Evolutionary conservation across 345 rosid genomes (phyloP).

Genomic region (Nasturtium officinale): DNA sequence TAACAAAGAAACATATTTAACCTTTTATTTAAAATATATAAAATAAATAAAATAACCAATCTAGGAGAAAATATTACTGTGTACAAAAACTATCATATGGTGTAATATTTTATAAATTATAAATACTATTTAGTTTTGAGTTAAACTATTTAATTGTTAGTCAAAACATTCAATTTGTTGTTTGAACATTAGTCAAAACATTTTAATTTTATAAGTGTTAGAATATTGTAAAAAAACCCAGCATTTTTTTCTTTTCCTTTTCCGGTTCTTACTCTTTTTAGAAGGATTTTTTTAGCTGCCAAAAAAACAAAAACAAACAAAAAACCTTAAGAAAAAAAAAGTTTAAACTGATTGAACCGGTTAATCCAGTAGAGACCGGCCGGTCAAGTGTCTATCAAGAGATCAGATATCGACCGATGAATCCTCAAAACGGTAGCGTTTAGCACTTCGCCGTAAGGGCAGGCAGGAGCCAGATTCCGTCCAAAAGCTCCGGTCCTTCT

Average conservation of each 20-base stretch:
- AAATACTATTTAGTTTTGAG: too few relatives aligned
- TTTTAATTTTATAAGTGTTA: too few relatives aligned
- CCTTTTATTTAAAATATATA: too few relatives aligned
- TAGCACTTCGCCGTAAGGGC: neutral
- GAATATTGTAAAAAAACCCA: neutral
- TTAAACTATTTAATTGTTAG: neutral
- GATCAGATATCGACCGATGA: neutral
- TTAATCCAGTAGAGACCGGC: neutral
- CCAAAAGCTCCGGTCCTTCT: constrained; percentile 26
- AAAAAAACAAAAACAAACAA: too few relatives aligned
- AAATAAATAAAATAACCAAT: too few relatives aligned
- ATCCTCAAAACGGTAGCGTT: neutral
- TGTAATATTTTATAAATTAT: neutral
- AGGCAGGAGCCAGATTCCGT: neutral
- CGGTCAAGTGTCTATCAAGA: neutral
- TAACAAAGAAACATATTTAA: too few relatives aligned
- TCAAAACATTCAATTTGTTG: too few relatives aligned
- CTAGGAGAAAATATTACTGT: too few relatives aligned
- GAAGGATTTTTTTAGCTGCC: too few relatives aligned
- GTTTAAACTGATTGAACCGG: constrained; percentile 3
- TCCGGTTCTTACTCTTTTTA: neutral
- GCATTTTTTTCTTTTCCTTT: neutral
- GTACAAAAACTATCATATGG: neutral
- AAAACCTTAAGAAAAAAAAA: too few relatives aligned
- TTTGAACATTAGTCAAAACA: neutral